A percentile compares a stretch with the other conserved stretches of the same genome.
phyloP scores from a whole-genome alignment of 192 early-diverging fungal species.

The Coemansia sp. region DNA sequence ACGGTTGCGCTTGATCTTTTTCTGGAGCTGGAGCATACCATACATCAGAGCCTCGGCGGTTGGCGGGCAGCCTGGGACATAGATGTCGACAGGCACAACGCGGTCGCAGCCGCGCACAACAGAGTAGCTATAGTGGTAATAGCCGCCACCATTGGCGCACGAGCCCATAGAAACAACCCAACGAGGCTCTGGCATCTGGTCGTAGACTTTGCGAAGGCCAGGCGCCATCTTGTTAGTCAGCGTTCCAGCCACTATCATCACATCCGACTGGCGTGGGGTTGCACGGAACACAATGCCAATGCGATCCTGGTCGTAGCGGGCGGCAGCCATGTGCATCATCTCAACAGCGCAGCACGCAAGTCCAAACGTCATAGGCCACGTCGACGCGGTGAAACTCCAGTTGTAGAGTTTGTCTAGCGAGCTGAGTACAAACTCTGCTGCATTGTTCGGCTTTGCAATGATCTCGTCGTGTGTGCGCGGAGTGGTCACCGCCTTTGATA shows the following conservation, averaged over 20 bases:
- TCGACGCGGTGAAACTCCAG: slow-evolving; percentile 90
- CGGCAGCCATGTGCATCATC: slow-evolving; percentile 98
- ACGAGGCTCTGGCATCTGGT: slow-evolving; percentile 91
- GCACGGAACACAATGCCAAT: slow-evolving; percentile 97
- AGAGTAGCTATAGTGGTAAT: slow-evolving; percentile 98
- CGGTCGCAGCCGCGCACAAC: slow-evolving; percentile 97
- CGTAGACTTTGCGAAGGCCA: slow-evolving; percentile 72
- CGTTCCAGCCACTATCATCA: slow-evolving; percentile 99
- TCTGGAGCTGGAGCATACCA: slow-evolving; percentile 96
- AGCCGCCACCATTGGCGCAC: slow-evolving; percentile 96
- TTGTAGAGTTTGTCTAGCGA: slow-evolving; percentile 90
- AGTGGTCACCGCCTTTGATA: slow-evolving; percentile 38
- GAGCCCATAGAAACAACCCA: slow-evolving; percentile 99
- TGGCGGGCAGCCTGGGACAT: slow-evolving; percentile 97
- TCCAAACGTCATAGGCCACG: slow-evolving; percentile 90
- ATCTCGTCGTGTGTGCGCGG: slow-evolving; percentile 54
- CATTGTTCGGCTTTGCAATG: slow-evolving; percentile 50
- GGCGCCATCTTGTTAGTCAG: slow-evolving; percentile 99
- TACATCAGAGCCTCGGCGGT: slow-evolving; percentile 96
- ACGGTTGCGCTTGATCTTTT: slow-evolving; percentile 90
- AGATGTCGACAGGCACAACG: slow-evolving; percentile 92
- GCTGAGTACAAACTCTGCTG: slow-evolving; percentile 76
- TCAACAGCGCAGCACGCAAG: slow-evolving; percentile 96
- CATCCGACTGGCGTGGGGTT: slow-evolving; percentile 94
- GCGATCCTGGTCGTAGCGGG: slow-evolving; percentile 97